Evolutionary conservation across 495 filamentous ascomycete genomes (phyloP).

Genomic region (Clohesyomyces aquaticus): DNA sequence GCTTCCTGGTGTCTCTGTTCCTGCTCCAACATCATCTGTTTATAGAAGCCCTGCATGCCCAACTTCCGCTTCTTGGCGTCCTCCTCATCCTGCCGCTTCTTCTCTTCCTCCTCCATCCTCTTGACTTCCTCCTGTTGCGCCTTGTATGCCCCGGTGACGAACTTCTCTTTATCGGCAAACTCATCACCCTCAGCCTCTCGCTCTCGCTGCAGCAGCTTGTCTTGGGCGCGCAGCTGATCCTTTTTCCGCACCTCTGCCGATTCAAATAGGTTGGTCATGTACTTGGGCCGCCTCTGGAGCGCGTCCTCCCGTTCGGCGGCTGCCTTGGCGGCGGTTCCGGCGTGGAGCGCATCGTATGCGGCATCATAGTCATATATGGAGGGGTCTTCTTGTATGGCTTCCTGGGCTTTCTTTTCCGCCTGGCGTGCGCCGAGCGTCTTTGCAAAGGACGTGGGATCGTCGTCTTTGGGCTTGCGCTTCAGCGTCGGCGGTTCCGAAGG

Average conservation of each 20-base stretch:
- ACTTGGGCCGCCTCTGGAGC: conserved; percentile 68
- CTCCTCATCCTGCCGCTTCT: conserved; percentile 67
- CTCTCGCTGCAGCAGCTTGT: conserved; percentile 83
- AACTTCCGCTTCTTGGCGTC: conserved; percentile 64
- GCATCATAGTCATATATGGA: conserved; percentile 78
- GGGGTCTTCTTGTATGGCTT: conserved; percentile 64
- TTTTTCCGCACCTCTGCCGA: conserved; percentile 87
- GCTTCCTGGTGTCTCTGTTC: conserved; percentile 78
- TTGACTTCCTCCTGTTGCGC: conserved; percentile 84
- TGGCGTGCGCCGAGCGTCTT: conserved; percentile 46
- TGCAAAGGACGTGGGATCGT: conserved; percentile 61
- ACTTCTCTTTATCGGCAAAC: conserved; percentile 93
- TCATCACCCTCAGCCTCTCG: conserved; percentile 92
- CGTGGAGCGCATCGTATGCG: conserved; percentile 64
- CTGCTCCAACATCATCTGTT: conserved; percentile 74
- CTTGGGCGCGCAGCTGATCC: conserved; percentile 83
- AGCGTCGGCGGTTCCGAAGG: conserved; percentile 35
- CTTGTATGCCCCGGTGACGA: conserved; percentile 95
- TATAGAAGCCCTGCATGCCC: conserved; percentile 89
- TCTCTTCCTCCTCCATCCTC: conserved; percentile 81
- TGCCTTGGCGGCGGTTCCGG: conserved; percentile 41
- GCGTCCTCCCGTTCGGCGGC: conserved; percentile 46
- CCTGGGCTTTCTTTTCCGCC: conserved; percentile 45
- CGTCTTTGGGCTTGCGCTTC: conserved; percentile 39
- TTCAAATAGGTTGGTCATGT: conserved; percentile 78